These are phyloP conservation scores for Candolleomyces eurysporus DNA, from an alignment of 768 basidiomycete genomes.

Conservation along the genomic window DNA sequence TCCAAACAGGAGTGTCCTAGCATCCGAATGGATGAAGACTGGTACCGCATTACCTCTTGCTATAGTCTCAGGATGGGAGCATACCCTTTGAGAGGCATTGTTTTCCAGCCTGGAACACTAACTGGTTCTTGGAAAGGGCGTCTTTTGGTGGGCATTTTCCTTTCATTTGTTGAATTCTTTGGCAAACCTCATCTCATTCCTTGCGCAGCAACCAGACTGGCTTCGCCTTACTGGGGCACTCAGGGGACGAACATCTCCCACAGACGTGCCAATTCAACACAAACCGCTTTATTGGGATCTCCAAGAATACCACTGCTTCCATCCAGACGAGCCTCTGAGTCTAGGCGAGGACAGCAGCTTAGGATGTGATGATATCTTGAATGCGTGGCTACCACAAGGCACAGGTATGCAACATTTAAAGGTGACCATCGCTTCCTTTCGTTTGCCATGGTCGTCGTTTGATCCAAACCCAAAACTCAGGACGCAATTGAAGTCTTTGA, in stretches of 20 bases:
- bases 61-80: constrained; percentile 33
- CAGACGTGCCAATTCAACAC: constrained; percentile 24
- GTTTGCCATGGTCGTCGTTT: neutral
- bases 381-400: constrained; percentile 46
- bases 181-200: neutral
- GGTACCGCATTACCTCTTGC: constrained; percentile 46
- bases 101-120: constrained; percentile 43
- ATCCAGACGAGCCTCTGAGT: constrained; percentile 32
- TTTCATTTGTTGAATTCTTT: neutral
- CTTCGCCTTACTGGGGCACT: constrained; percentile 18
- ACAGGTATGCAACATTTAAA: constrained; percentile 27
- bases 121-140: constrained; percentile 48
- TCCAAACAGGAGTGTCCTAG: constrained; percentile 2
- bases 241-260: constrained; percentile 19
- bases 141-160: constrained; percentile 33
- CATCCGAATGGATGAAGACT: constrained; percentile 41
- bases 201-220: constrained; percentile 18
- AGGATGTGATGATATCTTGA: constrained; percentile 43
- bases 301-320: constrained; percentile 47
- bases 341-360: constrained; percentile 28
- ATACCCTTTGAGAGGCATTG: constrained; percentile 36
- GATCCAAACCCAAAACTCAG: constrained; percentile 26
- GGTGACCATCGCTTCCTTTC: constrained; percentile 22
- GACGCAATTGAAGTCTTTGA: constrained; percentile 41
- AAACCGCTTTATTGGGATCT: constrained; percentile 40